phyloP scores from a whole-genome alignment of 164 flowering plant species.

The Stephania japonica region DNA sequence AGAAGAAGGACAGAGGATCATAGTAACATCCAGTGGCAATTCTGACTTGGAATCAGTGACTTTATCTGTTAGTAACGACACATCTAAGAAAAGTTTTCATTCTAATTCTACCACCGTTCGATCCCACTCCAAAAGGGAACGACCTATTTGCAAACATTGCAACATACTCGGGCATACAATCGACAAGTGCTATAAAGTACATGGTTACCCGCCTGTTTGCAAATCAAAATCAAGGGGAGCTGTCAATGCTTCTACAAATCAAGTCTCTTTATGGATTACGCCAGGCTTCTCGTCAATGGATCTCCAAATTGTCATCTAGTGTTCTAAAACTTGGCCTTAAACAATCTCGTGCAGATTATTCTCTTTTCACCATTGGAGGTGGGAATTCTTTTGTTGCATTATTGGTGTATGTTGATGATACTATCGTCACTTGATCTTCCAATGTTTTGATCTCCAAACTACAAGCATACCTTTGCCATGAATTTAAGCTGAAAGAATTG shows the following conservation, averaged over 20 bases:
- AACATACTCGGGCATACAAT: neutral
- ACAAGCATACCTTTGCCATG: no score
- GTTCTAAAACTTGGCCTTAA: neutral
- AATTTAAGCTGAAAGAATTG: conserved; percentile 1
- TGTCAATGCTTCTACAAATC: neutral
- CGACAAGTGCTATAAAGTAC: neutral
- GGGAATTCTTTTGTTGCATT: conserved; percentile 1
- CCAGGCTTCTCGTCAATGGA: conserved; percentile 5
- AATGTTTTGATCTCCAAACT: no score
- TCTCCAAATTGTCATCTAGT: neutral
- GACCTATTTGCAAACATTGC: neutral
- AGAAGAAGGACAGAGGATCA: neutral
- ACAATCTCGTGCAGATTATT: conserved; percentile 4
- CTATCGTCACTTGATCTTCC: neutral
- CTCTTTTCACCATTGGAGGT: conserved; percentile 5
- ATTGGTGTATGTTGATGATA: conserved; percentile 13
- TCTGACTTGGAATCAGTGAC: neutral
- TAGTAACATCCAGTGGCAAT: neutral
- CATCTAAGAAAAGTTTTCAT: neutral
- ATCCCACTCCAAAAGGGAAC: neutral
- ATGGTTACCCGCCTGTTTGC: neutral
- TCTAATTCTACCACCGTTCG: neutral
- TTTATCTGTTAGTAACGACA: neutral
- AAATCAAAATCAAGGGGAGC: neutral
- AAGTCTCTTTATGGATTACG: neutral